Conservation (phyloP, 202 grass and related monocot species). For the Saccharum hybrid region DNA sequence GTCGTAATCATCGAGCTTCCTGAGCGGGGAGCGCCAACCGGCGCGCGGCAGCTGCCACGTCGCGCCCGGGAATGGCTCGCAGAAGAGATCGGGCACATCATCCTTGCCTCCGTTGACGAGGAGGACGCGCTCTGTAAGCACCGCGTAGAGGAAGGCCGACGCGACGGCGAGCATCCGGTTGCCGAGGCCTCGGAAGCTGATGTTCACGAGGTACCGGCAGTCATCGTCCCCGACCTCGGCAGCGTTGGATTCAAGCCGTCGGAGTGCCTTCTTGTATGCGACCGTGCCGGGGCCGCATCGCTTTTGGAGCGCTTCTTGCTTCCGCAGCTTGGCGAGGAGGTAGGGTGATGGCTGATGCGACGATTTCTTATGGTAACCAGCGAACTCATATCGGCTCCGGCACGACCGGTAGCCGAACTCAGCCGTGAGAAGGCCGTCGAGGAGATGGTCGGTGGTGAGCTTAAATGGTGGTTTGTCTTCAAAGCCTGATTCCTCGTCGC, state of each 20-base stretch:
- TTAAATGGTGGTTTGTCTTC: background rate
- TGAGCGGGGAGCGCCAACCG: too few relatives aligned
- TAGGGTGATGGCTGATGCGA: conserved; percentile 46
- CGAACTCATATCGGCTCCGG: conserved; percentile 56
- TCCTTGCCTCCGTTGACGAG: conserved; percentile 26
- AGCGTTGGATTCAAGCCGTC: too few relatives aligned
- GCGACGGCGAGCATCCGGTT: too few relatives aligned
- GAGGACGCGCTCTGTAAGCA: too few relatives aligned
- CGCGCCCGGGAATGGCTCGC: conserved; percentile 65
- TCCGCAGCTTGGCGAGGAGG: background rate
- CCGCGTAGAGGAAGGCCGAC: too few relatives aligned
- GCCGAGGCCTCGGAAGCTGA: too few relatives aligned
- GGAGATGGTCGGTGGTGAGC: conserved; percentile 33
- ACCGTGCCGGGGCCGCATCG: too few relatives aligned
- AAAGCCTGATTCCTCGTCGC: background rate
- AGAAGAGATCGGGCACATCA: conserved; percentile 63
- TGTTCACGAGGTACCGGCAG: too few relatives aligned
- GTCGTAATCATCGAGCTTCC: too few relatives aligned
- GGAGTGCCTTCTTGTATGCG: too few relatives aligned
- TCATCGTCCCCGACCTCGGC: too few relatives aligned
- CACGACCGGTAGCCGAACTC: conserved; percentile 50
- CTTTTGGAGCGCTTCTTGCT: too few relatives aligned
- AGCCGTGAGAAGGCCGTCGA: conserved; percentile 52
- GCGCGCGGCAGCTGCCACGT: conserved; percentile 43
- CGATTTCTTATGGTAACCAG: conserved; percentile 36